Evolutionary conservation across 108 stramenopile genomes (phyloP), one percentile per base, ranked within the genome.

Genomic region (Cyclotella kingstonii): DNA sequence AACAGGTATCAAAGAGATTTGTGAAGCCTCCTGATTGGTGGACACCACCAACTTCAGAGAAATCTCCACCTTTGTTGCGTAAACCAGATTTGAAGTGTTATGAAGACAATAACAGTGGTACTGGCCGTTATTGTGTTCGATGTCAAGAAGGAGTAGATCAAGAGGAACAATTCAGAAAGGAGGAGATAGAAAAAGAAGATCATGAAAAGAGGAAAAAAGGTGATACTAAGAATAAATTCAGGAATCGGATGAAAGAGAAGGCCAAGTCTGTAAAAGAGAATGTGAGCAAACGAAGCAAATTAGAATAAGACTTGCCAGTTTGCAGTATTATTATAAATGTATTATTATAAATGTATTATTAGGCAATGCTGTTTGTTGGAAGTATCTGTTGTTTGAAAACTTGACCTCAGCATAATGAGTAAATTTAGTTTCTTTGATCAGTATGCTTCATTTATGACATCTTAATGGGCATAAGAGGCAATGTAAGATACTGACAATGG

Each of bases 1-100:
- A 79, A 43, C 61, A 76, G 61, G 92, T 95, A 59, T 84, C 95
- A 21, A 86, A 83, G 55, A 74, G 90, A 26, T 89, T 85, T 22
- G 80, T 85, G 10, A 76, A 83, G 7, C 79, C 89, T 22, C 93
- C 93, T 2, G 46, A 39, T 2, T 93, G 87, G 87, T 91, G 84
- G 84, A 30, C 76, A 28, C 63, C 84, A 44, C 57, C 87, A 44
- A 46, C 87, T 56, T 15, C 60, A 31, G 76, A 68, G 26, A 39
- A 54, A 18, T 41, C 69, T 17, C 76, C 91, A 25, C 87, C 93
- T 8, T 70, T 77, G 11, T 58, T 90, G 11, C 66, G 80, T 22
- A 86, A 88, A 53, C 89, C 93, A 23, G 85, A 87, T 42, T 40
- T 43, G 27, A 65, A 65, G 64, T 90, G 91, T 56, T 84, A 74